Percentiles rank a stretch among this genome's conserved stretches.
Evolutionary conservation across 108 stramenopile genomes (phyloP).

Genomic region (Nitzschia sp.): DNA sequence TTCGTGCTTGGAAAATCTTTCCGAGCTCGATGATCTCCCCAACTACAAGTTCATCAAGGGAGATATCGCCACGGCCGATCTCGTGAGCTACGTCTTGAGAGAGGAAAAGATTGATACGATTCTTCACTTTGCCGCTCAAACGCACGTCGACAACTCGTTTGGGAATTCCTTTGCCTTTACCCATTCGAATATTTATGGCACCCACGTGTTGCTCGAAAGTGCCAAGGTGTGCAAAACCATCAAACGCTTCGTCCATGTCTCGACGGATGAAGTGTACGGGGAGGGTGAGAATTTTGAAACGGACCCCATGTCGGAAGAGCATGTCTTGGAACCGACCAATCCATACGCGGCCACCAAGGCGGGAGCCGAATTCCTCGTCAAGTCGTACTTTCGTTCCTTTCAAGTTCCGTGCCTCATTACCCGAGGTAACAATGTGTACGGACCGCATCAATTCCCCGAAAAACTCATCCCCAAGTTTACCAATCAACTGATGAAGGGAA

Average conservation of each 20-base stretch:
- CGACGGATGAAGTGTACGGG: slow-evolving; percentile 98
- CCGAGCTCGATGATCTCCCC: slow-evolving; percentile 73
- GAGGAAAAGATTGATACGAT: slow-evolving; percentile 97
- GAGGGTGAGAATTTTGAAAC: slow-evolving; percentile 94
- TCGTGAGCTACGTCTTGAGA: slow-evolving; percentile 91
- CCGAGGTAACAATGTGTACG: slow-evolving; percentile 99
- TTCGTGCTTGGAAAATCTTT: slow-evolving; percentile 94
- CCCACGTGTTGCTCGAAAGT: slow-evolving; percentile 97
- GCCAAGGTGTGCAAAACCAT: slow-evolving; percentile 87
- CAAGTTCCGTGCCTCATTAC: slow-evolving; percentile 94
- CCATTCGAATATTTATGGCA: slow-evolving; percentile 97
- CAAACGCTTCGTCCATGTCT: slow-evolving; percentile 95
- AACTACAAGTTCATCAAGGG: slow-evolving; percentile 99
- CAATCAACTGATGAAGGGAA: slow-evolving; percentile 91
- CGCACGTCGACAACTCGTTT: slow-evolving; percentile 98
- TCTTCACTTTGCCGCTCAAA: slow-evolving; percentile 99
- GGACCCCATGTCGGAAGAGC: slow-evolving; percentile 96
- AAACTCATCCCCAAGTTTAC: slow-evolving; percentile 99
- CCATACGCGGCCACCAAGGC: slow-evolving; percentile 99
- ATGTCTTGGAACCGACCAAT: slow-evolving; percentile 97
- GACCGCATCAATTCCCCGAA: slow-evolving; percentile 99
- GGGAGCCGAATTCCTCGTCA: slow-evolving; percentile 97
- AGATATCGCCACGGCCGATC: slow-evolving; percentile 92
- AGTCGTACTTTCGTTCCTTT: slow-evolving; percentile 92
- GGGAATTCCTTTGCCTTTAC: slow-evolving; percentile 99